Conservation (phyloP, 2,329 filamentous ascomycete genomes). For the Alternaria novae-zelandiae region DNA sequence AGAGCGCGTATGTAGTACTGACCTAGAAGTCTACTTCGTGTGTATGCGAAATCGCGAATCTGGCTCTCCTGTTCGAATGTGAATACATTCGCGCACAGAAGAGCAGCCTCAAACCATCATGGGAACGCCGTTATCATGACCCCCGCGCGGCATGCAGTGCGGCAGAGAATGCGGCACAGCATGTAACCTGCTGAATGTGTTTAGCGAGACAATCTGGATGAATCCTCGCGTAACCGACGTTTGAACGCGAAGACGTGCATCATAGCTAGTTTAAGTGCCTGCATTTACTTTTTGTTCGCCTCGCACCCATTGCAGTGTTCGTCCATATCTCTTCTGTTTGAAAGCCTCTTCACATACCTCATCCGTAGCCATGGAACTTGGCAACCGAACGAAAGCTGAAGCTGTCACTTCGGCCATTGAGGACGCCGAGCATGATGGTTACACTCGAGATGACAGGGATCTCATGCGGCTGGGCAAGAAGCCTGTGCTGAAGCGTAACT, state of each 20-base stretch:
- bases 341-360: neutral
- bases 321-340: neutral
- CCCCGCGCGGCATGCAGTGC: neutral
- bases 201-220: neutral
- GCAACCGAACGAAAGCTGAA: neutral
- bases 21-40: neutral
- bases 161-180: neutral
- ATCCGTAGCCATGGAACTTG: slow-evolving; percentile 1
- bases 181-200: neutral
- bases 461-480: slow-evolving; percentile 14
- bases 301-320: neutral
- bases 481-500: slow-evolving; percentile 13
- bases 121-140: neutral
- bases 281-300: neutral
- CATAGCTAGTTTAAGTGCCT: neutral
- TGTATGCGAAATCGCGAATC: neutral
- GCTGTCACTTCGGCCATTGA: neutral
- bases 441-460: slow-evolving; percentile 4
- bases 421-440: neutral
- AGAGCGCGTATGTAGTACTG: neutral
- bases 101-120: neutral
- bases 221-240: neutral
- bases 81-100: no score
- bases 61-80: neutral
- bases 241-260: neutral